phyloP scores from a whole-genome alignment of 2,329 filamentous ascomycete species.

The Trichophyton rubrum region DNA sequence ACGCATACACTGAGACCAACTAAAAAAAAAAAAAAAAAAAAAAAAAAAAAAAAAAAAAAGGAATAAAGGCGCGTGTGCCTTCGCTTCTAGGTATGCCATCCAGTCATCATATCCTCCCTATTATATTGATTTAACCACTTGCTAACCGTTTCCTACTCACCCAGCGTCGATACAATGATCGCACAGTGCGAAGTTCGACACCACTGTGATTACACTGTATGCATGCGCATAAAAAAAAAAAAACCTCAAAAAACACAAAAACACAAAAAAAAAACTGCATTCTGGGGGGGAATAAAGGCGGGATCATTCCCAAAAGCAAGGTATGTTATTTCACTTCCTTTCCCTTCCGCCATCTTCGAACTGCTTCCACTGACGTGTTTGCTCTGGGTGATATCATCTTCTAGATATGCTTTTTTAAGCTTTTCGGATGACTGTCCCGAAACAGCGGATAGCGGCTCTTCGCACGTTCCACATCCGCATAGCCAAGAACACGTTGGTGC shows the following conservation, averaged over 20 bases:
- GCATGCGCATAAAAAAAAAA: background rate
- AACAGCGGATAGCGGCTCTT: background rate
- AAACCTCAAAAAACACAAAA: too few relatives aligned
- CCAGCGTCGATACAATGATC: slow-evolving; percentile 1
- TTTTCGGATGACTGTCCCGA: background rate
- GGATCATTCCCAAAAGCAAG: background rate
- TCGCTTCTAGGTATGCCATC: background rate
- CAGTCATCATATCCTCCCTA: background rate
- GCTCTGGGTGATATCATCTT: background rate
- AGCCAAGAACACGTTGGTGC: too few relatives aligned
- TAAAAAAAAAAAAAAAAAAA: background rate
- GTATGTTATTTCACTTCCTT: background rate
- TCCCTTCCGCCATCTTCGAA: background rate
- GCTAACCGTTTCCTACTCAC: background rate
- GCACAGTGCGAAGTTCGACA: slow-evolving; percentile 2
- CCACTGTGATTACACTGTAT: background rate
- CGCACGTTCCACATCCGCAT: background rate
- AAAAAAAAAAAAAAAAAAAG: background rate
- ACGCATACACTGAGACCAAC: slow-evolving; percentile 4
- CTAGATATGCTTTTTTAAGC: slow-evolving; percentile 4
- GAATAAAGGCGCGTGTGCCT: slow-evolving; percentile 2
- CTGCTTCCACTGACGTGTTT: background rate
- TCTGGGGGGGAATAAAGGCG: background rate
- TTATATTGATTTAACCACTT: background rate
- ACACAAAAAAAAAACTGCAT: background rate